Conservation (phyloP, 257 asterid species). For the Lantana camara region DNA sequence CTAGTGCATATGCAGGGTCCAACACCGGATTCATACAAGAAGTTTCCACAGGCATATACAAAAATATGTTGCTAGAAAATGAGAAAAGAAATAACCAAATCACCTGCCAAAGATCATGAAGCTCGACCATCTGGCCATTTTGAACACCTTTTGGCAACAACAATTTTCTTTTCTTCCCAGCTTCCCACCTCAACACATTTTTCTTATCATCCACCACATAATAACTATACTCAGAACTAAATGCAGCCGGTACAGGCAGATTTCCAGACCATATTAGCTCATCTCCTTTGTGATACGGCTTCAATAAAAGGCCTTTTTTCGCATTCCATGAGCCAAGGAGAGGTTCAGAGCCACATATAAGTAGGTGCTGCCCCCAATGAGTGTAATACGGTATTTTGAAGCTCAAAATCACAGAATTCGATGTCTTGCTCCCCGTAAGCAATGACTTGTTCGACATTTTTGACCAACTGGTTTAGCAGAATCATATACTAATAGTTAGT, state of each 20-base stretch:
- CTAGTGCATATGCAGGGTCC: neutral
- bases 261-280: constrained; percentile 88
- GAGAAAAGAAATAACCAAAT: constrained; percentile 9
- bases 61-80: too few relatives aligned
- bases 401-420: constrained; percentile 60
- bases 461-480: constrained; percentile 23
- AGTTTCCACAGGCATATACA: constrained; percentile 18
- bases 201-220: constrained; percentile 83
- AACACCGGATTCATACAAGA: neutral
- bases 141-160: constrained; percentile 60
- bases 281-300: constrained; percentile 76
- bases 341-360: constrained; percentile 87
- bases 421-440: constrained; percentile 47
- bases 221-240: constrained; percentile 77
- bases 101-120: constrained; percentile 99
- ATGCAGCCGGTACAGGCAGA: constrained; percentile 58
- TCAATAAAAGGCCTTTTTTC: constrained; percentile 82
- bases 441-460: constrained; percentile 68
- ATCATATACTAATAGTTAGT: neutral
- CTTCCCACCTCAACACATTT: constrained; percentile 77
- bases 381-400: constrained; percentile 87
- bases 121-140: constrained; percentile 70
- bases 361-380: constrained; percentile 88
- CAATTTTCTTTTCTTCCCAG: constrained; percentile 77
- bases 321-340: constrained; percentile 89